These are phyloP conservation scores for Gossypium stocksii DNA, from an alignment of 345 rosid species.

Conservation along the genomic window DNA sequence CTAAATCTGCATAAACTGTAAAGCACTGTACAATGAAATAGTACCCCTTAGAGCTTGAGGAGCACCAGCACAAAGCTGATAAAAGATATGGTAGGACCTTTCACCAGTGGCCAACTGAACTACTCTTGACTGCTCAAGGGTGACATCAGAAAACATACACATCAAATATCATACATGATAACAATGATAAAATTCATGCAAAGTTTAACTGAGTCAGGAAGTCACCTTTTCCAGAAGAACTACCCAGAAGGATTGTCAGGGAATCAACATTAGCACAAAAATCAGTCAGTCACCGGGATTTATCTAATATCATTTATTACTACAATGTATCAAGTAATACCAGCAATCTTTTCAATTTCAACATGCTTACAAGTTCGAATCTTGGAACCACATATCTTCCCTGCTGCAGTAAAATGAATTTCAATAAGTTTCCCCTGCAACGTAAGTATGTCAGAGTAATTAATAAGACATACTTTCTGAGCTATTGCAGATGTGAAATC, in stretches of 20 bases:
- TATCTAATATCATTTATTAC: slow-evolving; percentile 3
- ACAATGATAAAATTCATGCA: slow-evolving; percentile 13
- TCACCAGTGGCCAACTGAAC: slow-evolving; percentile 81
- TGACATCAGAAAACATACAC: slow-evolving; percentile 15
- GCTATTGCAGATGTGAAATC: not conserved
- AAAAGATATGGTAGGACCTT: slow-evolving; percentile 88
- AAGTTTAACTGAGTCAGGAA: slow-evolving; percentile 22
- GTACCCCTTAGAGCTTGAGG: slow-evolving; percentile 81
- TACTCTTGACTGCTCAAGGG: slow-evolving; percentile 79
- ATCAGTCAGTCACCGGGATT: slow-evolving; percentile 27
- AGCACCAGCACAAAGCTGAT: slow-evolving; percentile 96
- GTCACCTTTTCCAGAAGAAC: slow-evolving; percentile 94
- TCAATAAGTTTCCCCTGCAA: slow-evolving; percentile 86
- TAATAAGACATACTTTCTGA: not conserved
- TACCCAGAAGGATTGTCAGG: slow-evolving; percentile 26
- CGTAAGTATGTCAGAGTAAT: not conserved
- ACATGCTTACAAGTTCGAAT: slow-evolving; percentile 76
- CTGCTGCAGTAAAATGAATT: slow-evolving; percentile 68
- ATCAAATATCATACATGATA: slow-evolving; percentile 28
- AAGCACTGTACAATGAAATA: slow-evolving; percentile 7
- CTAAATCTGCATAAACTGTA: slow-evolving; percentile 9
- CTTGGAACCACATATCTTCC: slow-evolving; percentile 84
- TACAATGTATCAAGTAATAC: slow-evolving; percentile 6
- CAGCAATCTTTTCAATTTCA: slow-evolving; percentile 13
- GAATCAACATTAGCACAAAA: slow-evolving; percentile 19